Conservation (phyloP, 495 filamentous ascomycete species). For the Penicillium verhagenii region DNA sequence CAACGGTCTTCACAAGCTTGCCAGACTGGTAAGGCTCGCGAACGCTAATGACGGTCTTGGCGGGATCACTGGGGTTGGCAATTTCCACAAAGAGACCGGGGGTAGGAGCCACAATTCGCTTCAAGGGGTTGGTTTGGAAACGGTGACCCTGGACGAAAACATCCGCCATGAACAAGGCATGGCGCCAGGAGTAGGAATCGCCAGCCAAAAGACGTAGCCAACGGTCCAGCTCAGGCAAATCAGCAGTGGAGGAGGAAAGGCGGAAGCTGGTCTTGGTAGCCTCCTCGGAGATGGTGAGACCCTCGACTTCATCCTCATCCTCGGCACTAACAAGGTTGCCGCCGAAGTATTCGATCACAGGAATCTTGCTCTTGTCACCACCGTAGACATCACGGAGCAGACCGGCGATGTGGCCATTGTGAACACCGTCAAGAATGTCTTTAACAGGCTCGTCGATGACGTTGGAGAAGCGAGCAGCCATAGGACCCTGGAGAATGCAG, state of each 20-base stretch:
- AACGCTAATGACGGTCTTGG: conserved; percentile 77
- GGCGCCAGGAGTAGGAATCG: conserved; percentile 78
- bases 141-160: conserved; percentile 93
- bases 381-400: conserved; percentile 79
- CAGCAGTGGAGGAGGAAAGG: conserved; percentile 66
- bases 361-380: conserved; percentile 69
- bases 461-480: conserved; percentile 87
- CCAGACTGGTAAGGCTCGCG: conserved; percentile 63
- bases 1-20: conserved; percentile 77
- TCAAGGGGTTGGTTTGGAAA: conserved; percentile 95
- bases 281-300: conserved; percentile 74
- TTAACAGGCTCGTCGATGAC: conserved; percentile 88
- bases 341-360: conserved; percentile 91
- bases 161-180: conserved; percentile 96
- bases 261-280: conserved; percentile 75
- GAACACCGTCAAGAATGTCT: conserved; percentile 87
- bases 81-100: conserved; percentile 89
- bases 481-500: conserved; percentile 94
- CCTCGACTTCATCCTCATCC: conserved; percentile 69
- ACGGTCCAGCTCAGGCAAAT: conserved; percentile 71
- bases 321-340: conserved; percentile 61
- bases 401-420: conserved; percentile 76
- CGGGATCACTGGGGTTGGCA: conserved; percentile 68
- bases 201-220: conserved; percentile 94
- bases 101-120: conserved; percentile 80